These are phyloP conservation scores for Mycena metata DNA, from an alignment of 768 basidiomycete genomes.

Conservation along the genomic window DNA sequence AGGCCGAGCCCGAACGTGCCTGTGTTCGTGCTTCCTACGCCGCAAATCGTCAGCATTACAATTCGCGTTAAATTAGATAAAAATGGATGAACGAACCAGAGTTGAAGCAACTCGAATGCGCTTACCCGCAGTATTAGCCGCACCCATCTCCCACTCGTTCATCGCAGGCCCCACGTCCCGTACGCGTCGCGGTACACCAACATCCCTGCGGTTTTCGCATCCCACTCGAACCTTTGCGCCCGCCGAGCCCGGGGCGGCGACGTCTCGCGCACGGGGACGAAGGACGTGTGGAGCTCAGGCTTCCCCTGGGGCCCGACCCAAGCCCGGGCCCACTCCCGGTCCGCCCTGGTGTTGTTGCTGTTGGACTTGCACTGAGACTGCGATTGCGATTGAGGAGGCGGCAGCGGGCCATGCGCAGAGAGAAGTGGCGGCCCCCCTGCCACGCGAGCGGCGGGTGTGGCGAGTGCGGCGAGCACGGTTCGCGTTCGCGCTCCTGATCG, in stretches of 20 bases:
- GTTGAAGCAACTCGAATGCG: too few species aligned
- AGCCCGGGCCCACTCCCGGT: neutral
- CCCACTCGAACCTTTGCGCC: neutral
- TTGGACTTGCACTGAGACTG: slow-evolving; percentile 10
- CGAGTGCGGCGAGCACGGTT: slow-evolving; percentile 23
- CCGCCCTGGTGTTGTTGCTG: neutral
- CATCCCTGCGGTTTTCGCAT: too few species aligned
- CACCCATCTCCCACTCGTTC: too few species aligned
- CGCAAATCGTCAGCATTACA: too few species aligned
- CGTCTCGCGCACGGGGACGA: slow-evolving; percentile 35
- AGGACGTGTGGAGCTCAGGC: slow-evolving; percentile 39
- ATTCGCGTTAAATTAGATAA: too few species aligned
- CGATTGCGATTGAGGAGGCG: neutral
- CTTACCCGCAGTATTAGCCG: too few species aligned
- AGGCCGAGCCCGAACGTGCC: too few species aligned
- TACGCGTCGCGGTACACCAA: too few species aligned
- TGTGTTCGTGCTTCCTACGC: too few species aligned
- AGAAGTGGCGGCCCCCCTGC: slow-evolving; percentile 22
- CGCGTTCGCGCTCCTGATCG: neutral
- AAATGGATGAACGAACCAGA: too few species aligned
- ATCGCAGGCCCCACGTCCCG: too few species aligned
- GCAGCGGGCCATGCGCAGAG: too few species aligned
- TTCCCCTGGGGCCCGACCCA: neutral
- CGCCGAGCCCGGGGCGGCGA: slow-evolving; percentile 25
- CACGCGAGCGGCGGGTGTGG: slow-evolving; percentile 31